phyloP scores from a whole-genome alignment of 176 grass and related monocot genomes.

The Oryza nivara region DNA sequence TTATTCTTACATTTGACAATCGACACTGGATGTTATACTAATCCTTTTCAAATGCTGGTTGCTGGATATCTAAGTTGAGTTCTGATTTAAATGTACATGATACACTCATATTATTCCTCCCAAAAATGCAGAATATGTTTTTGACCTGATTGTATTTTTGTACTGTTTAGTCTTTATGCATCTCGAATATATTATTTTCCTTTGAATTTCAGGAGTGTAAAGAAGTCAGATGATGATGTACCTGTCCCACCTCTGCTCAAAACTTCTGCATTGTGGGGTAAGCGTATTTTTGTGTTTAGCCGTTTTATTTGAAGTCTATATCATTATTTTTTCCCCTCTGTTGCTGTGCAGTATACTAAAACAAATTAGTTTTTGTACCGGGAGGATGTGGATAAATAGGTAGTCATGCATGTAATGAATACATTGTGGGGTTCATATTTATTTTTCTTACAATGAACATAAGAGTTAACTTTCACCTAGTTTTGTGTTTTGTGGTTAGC shows the following conservation, averaged over 20 bases:
- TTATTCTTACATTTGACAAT: constrained; percentile 18
- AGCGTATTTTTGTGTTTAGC: constrained; percentile 15
- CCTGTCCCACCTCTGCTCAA: constrained; percentile 92
- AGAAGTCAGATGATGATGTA: constrained; percentile 91
- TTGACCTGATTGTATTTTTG: neutral
- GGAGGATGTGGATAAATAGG: neutral
- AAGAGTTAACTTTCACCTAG: neutral
- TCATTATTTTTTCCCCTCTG: neutral
- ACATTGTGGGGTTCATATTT: neutral
- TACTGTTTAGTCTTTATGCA: neutral
- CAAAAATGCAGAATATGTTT: neutral
- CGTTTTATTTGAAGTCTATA: neutral
- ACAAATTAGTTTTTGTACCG: neutral
- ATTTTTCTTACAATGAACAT: neutral
- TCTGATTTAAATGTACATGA: constrained; percentile 15
- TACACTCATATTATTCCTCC: neutral
- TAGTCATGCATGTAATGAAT: neutral
- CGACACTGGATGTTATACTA: neutral
- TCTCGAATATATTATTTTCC: neutral
- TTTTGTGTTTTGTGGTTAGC: constrained; percentile 8
- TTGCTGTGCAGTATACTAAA: constrained; percentile 7
- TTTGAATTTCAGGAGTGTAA: constrained; percentile 74
- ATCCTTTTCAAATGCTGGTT: neutral
- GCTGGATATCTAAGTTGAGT: neutral
- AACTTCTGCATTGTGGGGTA: constrained; percentile 96